phyloP scores from a whole-genome alignment of 495 filamentous ascomycete genomes.

The Penicillium manginii region DNA sequence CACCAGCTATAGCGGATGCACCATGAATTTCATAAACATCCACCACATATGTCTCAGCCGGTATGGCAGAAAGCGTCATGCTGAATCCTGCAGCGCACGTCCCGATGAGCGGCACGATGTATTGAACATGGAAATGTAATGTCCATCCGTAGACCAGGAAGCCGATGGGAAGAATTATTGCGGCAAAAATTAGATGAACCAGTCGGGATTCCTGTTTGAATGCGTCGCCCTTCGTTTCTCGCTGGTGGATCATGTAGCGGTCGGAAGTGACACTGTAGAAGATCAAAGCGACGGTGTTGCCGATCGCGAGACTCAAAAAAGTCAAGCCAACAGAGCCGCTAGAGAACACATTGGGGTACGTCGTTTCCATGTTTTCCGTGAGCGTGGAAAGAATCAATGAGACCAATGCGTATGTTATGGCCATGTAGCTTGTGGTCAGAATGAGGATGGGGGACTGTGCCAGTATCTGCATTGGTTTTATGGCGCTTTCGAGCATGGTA shows the following conservation, averaged over 20 bases:
- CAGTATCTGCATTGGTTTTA: constrained; percentile 9
- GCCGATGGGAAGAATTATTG: not conserved
- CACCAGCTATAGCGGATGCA: constrained; percentile 8
- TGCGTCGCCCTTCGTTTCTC: not conserved
- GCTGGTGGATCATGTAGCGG: constrained; percentile 9
- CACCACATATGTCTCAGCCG: constrained; percentile 11
- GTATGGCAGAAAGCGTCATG: constrained; percentile 7
- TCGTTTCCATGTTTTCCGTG: constrained; percentile 8
- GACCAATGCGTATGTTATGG: constrained; percentile 10
- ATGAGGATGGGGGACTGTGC: constrained; percentile 7
- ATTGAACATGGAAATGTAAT: constrained; percentile 12
- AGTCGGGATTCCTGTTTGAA: no score
- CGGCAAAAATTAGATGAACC: no score
- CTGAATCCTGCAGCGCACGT: constrained; percentile 9
- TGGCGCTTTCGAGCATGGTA: constrained; percentile 8
- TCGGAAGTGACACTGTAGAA: constrained; percentile 12
- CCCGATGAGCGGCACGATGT: constrained; percentile 12
- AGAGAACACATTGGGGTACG: not conserved
- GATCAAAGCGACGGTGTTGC: constrained; percentile 8
- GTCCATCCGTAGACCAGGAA: constrained; percentile 14
- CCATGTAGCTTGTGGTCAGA: constrained; percentile 9
- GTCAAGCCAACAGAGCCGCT: constrained; percentile 7
- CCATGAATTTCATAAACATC: constrained; percentile 12
- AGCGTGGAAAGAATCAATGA: constrained; percentile 9
- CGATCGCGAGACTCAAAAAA: constrained; percentile 10